Base-by-base conservation (phyloP, 2,329 filamentous ascomycete species). In the Fusarium anguioides region DNA sequence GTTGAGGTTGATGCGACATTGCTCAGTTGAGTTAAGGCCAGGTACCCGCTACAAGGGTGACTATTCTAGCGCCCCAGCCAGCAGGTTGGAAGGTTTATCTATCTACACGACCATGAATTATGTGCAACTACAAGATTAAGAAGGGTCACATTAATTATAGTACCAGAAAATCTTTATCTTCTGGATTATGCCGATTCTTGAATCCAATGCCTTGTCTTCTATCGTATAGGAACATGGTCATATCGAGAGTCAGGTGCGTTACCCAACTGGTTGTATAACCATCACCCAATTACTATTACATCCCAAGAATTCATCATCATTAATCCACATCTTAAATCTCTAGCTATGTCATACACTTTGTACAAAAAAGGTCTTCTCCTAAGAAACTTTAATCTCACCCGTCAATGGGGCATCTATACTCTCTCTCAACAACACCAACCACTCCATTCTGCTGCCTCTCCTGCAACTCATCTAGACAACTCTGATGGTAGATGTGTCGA, bases 401-500 rank as follows among this genome's bases (percentile, higher is more conserved):
- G 72, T 88, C 86, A 72, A 88, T 83, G 11, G 86, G 86, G 73
- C 86, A 88, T 68, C 79, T 81, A 74, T 86, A 87, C 72, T 82
- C 84, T 64, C 79, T 77, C 66, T 84, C 80, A 37, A 79, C 81
- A 31, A 79, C 79, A 9, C 83, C 78, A 61, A 79, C 78, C 60
- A 80, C 84, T 56, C 80, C 82, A 66, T 78, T 79, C 69, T 83
- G 84, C 55, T 82, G 81, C 62, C 84, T 81, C 31, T 83, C 83
- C 69, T 87, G 86, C 68, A 90, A 76, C 60, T 87, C 84, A 74
- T 95, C 91, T 36, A 92, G 80, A 74, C 90, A 94, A 24, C 80
- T 82, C 74, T 88, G 84, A 78, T 92, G 90, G 71, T 90, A 91
- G 18, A 91, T 86, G 76, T 92, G 90, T 54, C 89, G 83, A 75